These are phyloP conservation scores for Ophiognomonia clavigignenti-juglandacearum DNA, from an alignment of 2,329 filamentous ascomycete species.

Conservation along the genomic window DNA sequence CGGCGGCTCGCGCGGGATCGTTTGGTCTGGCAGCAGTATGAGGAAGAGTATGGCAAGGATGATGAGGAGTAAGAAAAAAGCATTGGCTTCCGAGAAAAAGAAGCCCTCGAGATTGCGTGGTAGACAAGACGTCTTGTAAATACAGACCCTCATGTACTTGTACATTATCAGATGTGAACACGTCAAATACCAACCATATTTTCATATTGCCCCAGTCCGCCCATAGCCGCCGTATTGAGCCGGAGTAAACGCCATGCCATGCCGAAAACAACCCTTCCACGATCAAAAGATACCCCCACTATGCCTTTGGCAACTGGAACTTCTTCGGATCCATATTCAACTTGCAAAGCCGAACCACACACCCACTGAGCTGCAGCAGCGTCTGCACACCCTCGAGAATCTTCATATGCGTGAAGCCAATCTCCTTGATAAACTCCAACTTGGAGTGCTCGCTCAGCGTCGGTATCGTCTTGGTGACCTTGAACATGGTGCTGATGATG, in stretches of 20 bases:
- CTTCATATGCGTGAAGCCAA: slow-evolving; percentile 98
- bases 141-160: no score
- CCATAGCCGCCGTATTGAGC: slow-evolving; percentile 13
- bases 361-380: slow-evolving; percentile 87
- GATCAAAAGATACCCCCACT: not conserved
- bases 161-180: slow-evolving; percentile 15
- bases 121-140: slow-evolving; percentile 12
- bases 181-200: slow-evolving; percentile 8
- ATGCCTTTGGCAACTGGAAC: slow-evolving; percentile 50
- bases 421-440: slow-evolving; percentile 96
- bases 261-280: slow-evolving; percentile 5
- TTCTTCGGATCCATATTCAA: slow-evolving; percentile 93
- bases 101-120: slow-evolving; percentile 3
- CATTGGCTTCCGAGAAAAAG: not conserved
- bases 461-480: slow-evolving; percentile 92
- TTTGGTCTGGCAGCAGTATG: slow-evolving; percentile 64
- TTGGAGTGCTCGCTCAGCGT: slow-evolving; percentile 91
- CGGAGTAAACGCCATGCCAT: slow-evolving; percentile 17
- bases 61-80: slow-evolving; percentile 28
- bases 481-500: slow-evolving; percentile 99
- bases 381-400: slow-evolving; percentile 98
- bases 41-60: slow-evolving; percentile 52
- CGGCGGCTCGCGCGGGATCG: slow-evolving; percentile 59
- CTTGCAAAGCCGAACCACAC: slow-evolving; percentile 83
- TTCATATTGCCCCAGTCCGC: slow-evolving; percentile 3